A percentile compares a stretch with the other conserved stretches of the same genome.
phyloP scores from a whole-genome alignment of 768 basidiomycete genomes.

The Mrakia frigida region DNA sequence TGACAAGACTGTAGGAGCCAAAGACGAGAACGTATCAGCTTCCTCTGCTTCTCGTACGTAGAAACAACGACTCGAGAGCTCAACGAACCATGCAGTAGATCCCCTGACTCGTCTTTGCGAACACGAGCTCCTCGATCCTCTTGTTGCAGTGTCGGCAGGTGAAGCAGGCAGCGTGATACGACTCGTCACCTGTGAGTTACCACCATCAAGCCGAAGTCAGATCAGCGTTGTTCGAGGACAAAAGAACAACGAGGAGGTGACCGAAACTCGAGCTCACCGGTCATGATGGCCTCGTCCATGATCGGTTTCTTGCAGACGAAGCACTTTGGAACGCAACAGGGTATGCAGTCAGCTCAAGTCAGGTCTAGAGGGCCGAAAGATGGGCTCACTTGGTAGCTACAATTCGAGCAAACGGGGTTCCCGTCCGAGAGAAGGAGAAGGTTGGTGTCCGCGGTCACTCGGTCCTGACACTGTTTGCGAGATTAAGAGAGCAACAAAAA shows the following conservation, averaged over 20 bases:
- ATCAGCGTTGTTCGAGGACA: not conserved
- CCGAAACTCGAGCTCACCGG: slow-evolving; percentile 48
- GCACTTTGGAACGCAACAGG: slow-evolving; percentile 67
- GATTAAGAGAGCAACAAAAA: not conserved
- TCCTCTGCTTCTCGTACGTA: not conserved
- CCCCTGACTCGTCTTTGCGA: slow-evolving; percentile 95
- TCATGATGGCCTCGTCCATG: slow-evolving; percentile 98
- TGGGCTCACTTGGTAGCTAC: slow-evolving; percentile 42
- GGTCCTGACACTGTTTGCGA: slow-evolving; percentile 30
- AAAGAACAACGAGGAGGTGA: not conserved
- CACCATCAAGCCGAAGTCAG: not conserved
- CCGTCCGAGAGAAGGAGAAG: slow-evolving; percentile 94
- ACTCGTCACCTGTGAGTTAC: slow-evolving; percentile 62
- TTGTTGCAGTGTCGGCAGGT: slow-evolving; percentile 92
- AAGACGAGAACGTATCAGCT: not conserved
- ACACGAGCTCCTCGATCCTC: slow-evolving; percentile 94
- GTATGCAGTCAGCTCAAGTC: not conserved
- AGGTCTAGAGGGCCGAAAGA: not conserved
- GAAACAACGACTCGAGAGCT: not conserved
- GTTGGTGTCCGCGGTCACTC: slow-evolving; percentile 73
- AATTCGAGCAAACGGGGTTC: slow-evolving; percentile 64
- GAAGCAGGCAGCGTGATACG: slow-evolving; percentile 97
- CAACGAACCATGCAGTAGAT: slow-evolving; percentile 69
- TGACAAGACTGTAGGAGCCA: slow-evolving; percentile 68
- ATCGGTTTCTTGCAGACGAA: slow-evolving; percentile 91